These are phyloP conservation scores for Ceratobasidium sp. DNA, from an alignment of 1,284 basidiomycete genomes.

Conservation along the genomic window DNA sequence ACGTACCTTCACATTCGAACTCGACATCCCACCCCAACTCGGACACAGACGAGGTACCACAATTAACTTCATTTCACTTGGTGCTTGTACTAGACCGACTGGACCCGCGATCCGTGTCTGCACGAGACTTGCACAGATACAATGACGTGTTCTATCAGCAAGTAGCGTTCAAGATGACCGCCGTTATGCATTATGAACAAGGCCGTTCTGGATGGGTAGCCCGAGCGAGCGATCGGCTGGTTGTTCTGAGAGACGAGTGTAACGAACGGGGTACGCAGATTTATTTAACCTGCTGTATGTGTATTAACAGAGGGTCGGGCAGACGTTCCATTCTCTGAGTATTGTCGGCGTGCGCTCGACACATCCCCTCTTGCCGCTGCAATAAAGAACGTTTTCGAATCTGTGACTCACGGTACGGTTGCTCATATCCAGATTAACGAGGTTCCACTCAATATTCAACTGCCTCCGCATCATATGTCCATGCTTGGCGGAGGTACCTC, in stretches of 20 bases:
- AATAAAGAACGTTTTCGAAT: slow-evolving; percentile 78
- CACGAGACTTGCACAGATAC: slow-evolving; percentile 78
- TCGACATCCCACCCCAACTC: slow-evolving; percentile 27
- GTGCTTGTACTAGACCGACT: slow-evolving; percentile 90
- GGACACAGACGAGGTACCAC: slow-evolving; percentile 24
- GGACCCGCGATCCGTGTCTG: slow-evolving; percentile 83
- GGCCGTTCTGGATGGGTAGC: slow-evolving; percentile 85
- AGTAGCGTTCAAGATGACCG: slow-evolving; percentile 86
- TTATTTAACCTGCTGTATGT: slow-evolving; percentile 28
- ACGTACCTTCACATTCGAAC: slow-evolving; percentile 23
- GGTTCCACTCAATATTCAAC: slow-evolving; percentile 80
- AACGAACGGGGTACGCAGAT: slow-evolving; percentile 64
- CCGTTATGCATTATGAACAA: slow-evolving; percentile 88
- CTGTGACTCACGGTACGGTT: slow-evolving; percentile 75
- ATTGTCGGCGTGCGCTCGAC: slow-evolving; percentile 67
- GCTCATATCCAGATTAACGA: slow-evolving; percentile 79
- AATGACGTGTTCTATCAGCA: slow-evolving; percentile 89
- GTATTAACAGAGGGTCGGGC: slow-evolving; percentile 1
- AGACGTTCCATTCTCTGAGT: slow-evolving; percentile 70
- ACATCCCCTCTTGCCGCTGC: slow-evolving; percentile 76
- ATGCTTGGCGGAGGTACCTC: slow-evolving; percentile 61
- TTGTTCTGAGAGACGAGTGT: slow-evolving; percentile 74
- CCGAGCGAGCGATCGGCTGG: slow-evolving; percentile 74
- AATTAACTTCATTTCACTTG: slow-evolving; percentile 79
- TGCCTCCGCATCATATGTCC: slow-evolving; percentile 79